These are phyloP conservation scores for Extremus antarcticus DNA, from an alignment of 495 filamentous ascomycete species.

Conservation along the genomic window DNA sequence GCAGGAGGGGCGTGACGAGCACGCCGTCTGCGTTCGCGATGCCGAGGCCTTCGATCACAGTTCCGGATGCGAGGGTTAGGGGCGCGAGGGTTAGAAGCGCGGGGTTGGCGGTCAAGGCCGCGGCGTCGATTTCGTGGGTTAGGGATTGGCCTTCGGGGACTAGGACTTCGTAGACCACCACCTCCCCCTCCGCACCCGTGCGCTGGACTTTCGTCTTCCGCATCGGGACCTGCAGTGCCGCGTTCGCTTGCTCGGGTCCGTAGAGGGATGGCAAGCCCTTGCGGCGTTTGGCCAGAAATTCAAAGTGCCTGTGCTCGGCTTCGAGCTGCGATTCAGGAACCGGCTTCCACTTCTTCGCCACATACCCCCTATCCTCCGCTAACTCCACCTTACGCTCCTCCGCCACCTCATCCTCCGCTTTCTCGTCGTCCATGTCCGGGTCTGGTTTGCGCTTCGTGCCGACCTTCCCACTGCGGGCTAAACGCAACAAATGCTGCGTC, in stretches of 20 bases:
- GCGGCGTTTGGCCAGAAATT: conserved; percentile 78
- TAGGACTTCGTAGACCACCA: conserved; percentile 68
- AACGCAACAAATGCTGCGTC: conserved; percentile 67
- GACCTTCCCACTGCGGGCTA: conserved; percentile 49
- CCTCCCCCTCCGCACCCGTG: conserved; percentile 64
- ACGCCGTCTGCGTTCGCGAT: conserved; percentile 51
- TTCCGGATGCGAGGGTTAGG: conserved; percentile 44
- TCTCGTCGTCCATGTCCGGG: conserved; percentile 33
- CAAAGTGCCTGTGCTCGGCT: conserved; percentile 43
- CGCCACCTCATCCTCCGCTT: conserved; percentile 34
- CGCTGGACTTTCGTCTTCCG: conserved; percentile 68
- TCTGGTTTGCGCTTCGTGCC: conserved; percentile 31
- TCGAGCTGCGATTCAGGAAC: conserved; percentile 67
- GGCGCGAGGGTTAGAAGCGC: conserved; percentile 25
- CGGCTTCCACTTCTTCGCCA: conserved; percentile 64
- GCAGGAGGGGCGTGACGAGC: conserved; percentile 44
- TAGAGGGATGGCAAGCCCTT: conserved; percentile 57
- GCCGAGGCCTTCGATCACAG: conserved; percentile 52
- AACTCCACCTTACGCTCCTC: conserved; percentile 39
- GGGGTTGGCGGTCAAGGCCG: conserved; percentile 22
- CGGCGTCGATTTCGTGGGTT: conserved; percentile 65
- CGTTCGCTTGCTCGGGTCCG: conserved; percentile 33
- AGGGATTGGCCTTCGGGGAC: conserved; percentile 70
- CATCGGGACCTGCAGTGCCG: conserved; percentile 35
- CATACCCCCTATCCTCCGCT: conserved; percentile 48